phyloP scores from a whole-genome alignment of 371 early-diverging fungal genomes.

The Mucor plumbeus region DNA sequence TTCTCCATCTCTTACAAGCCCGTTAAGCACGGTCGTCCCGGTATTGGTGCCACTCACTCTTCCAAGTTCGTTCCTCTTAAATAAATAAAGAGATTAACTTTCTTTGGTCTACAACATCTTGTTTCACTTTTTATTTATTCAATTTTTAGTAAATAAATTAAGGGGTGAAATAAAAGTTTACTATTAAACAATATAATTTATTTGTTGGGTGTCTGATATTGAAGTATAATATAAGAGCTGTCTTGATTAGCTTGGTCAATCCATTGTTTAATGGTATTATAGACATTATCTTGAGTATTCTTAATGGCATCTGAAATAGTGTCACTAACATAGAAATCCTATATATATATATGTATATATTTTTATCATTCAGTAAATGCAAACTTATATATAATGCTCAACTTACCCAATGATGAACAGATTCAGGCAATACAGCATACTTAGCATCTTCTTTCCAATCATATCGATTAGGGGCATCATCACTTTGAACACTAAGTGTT shows the following conservation, averaged over 20 bases:
- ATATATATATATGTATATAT: neutral
- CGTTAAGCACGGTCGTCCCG: too few species aligned
- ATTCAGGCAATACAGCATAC: constrained; percentile 28
- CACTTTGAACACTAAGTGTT: constrained; percentile 46
- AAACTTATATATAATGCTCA: too few species aligned
- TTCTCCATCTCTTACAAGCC: too few species aligned
- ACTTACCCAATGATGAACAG: constrained; percentile 40
- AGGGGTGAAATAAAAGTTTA: neutral
- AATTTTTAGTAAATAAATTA: neutral
- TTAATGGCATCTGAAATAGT: constrained; percentile 22
- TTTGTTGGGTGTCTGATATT: neutral
- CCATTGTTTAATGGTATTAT: constrained; percentile 21
- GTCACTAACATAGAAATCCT: constrained; percentile 32
- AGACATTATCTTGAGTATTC: constrained; percentile 25
- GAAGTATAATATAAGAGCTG: neutral
- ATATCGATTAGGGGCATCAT: constrained; percentile 31
- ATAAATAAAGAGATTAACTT: neutral
- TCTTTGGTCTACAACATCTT: neutral
- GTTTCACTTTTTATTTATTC: neutral
- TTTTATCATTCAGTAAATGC: neutral
- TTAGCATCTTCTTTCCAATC: constrained; percentile 29
- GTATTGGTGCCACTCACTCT: too few species aligned
- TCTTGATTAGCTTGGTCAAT: constrained; percentile 8
- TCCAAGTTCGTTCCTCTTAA: too few species aligned
- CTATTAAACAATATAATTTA: neutral